phyloP scores from a whole-genome alignment of 202 grass and related monocot species.

The Sporobolus alterniflorus region DNA sequence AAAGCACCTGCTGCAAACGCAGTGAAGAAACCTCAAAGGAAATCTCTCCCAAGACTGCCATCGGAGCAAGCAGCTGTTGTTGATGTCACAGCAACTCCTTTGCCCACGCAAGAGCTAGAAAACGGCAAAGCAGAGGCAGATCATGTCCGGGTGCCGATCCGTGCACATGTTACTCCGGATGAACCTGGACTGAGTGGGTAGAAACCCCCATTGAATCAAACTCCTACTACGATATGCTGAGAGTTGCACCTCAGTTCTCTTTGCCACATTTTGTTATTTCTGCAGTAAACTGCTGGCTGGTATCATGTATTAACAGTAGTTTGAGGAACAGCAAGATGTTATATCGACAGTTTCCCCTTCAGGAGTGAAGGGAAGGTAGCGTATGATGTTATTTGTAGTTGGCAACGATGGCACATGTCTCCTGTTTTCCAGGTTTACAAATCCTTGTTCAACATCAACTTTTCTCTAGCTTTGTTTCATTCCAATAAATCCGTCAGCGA shows the following conservation, averaged over 20 bases:
- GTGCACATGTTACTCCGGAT: conserved; percentile 38
- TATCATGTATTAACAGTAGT: conserved; percentile 42
- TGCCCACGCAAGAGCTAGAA: conserved; percentile 33
- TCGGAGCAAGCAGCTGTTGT: conserved; percentile 48
- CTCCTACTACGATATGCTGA: background rate
- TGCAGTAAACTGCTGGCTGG: conserved; percentile 40
- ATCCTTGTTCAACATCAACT: background rate
- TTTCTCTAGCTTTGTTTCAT: background rate
- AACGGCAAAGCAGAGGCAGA: background rate
- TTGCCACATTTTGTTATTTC: conserved; percentile 40
- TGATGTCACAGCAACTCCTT: background rate
- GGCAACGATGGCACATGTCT: conserved; percentile 19
- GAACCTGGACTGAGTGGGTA: conserved; percentile 31
- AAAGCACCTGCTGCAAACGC: conserved; percentile 25
- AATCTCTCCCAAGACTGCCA: conserved; percentile 58
- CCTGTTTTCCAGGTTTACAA: background rate
- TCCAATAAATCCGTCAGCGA: background rate
- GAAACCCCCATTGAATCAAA: background rate
- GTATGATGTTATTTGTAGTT: conserved; percentile 44
- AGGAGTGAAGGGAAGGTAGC: background rate
- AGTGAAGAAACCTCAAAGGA: conserved; percentile 53
- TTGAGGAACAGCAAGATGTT: conserved; percentile 27
- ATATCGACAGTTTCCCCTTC: conserved; percentile 30
- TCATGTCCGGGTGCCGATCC: conserved; percentile 25
- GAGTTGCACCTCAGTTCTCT: background rate